Base-by-base conservation (phyloP, 257 asterid species). In the Leonotis leonurus region DNA sequence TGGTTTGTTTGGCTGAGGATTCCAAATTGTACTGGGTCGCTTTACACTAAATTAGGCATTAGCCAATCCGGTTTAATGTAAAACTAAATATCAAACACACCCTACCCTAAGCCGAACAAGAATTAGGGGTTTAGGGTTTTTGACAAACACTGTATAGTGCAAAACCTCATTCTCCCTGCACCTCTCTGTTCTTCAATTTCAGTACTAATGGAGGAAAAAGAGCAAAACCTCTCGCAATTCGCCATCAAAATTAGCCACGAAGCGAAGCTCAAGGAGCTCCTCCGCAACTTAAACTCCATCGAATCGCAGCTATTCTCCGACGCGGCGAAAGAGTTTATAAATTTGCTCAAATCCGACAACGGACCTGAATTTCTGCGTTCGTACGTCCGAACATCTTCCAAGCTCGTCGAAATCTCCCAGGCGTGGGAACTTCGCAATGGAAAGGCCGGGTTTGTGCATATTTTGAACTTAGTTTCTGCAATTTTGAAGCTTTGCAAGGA, bases 401-500 rank as follows among this genome's bases (percentile, higher is more conserved):
- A 83, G 35, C 83, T 82, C 51, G 61, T 82, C 20, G 98, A 92
- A 56, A 66, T 92, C 27, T 73, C 77, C 52, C 88, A 84, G 73
- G 95, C 87, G 48, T 92, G 95, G 96, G 92, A 88, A 24, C 52
- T 65, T 57, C 83, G 79, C n/a, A 76, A 80, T 65, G 85, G 77
- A 46, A 86, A 83, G 56, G 76, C 83, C 8, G 91, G 83, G 2
- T 86, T 86, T 62, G 46, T 65, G 26, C 70, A 67, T 37, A 44
- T 86, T 43, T 20, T 88, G 70, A 83, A 83, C 14, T 74, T 88
- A 55, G 70, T 83, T 74, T 62, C 95, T n/a, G 81, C 71, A 3
- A 32, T 88, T 44, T 56, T 92, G 50, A 74, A 73, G 61, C 87
- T 75, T 16, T 65, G 68, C 46, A 67, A 20, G 48, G 80, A 74